Conservation (phyloP, 139 green algal species). For the Diplosphaera chodatii region DNA sequence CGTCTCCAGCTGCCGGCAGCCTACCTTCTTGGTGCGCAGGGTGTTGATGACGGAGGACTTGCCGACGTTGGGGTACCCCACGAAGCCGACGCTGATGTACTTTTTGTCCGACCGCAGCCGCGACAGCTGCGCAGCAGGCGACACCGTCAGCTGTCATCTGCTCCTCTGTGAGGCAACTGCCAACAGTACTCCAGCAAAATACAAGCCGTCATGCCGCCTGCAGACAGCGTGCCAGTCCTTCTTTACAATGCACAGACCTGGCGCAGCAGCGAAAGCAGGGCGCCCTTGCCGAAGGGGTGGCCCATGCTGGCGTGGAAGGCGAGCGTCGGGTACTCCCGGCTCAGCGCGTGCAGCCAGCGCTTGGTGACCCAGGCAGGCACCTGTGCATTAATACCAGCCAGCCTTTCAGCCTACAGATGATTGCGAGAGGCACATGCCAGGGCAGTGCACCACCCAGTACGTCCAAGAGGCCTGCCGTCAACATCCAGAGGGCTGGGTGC, state of each 20-base stretch:
- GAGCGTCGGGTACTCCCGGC: slow-evolving; percentile 87
- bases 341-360: slow-evolving; percentile 88
- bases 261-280: slow-evolving; percentile 73
- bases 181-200: slow-evolving; percentile 32
- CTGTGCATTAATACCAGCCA: slow-evolving; percentile 40
- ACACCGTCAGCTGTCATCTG: too few relatives aligned
- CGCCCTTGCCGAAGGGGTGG: slow-evolving; percentile 97
- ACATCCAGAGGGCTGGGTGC: too few relatives aligned
- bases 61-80: slow-evolving; percentile 98
- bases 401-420: too few relatives aligned
- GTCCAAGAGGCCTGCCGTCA: too few relatives aligned
- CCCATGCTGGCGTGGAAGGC: slow-evolving; percentile 95
- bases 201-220: background rate
- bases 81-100: slow-evolving; percentile 93
- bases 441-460: too few relatives aligned
- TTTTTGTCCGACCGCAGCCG: slow-evolving; percentile 92
- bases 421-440: too few relatives aligned
- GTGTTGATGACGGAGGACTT: slow-evolving; percentile 99
- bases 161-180: slow-evolving; percentile 71
- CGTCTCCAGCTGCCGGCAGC: too few relatives aligned
- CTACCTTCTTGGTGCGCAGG: slow-evolving; percentile 86
- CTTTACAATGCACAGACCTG: slow-evolving; percentile 23
- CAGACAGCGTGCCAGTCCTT: background rate
- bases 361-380: slow-evolving; percentile 97
- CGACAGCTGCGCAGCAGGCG: slow-evolving; percentile 40